These are phyloP conservation scores for Trifolium fragiferum DNA, from an alignment of 306 rosid genomes.

Conservation along the genomic window DNA sequence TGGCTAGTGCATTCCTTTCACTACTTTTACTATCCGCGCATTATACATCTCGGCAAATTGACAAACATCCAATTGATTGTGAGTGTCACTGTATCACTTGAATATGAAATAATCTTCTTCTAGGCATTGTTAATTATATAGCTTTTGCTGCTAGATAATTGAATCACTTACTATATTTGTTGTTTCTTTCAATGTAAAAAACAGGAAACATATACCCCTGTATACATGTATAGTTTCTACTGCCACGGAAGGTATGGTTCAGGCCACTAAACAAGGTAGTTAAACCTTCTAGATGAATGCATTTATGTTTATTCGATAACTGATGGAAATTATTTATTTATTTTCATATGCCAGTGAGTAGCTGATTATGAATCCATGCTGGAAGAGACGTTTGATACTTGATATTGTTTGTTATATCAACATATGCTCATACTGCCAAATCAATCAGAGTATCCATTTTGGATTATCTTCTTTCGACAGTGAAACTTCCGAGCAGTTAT, in stretches of 20 bases:
- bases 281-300: conserved; percentile 23
- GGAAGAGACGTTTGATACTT: conserved; percentile 21
- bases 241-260: conserved; percentile 41
- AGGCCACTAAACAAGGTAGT: conserved; percentile 17
- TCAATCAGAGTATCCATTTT: conserved; percentile 15
- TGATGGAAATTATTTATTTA: background rate
- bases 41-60: conserved; percentile 93
- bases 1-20: conserved; percentile 98
- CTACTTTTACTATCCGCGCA: conserved; percentile 93
- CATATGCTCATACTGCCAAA: background rate
- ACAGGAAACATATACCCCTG: conserved; percentile 38
- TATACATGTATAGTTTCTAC: conserved; percentile 32
- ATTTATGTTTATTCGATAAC: conserved; percentile 35
- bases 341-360: conserved; percentile 35
- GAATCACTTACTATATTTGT: conserved; percentile 30
- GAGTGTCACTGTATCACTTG: conserved; percentile 39
- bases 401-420: conserved; percentile 31
- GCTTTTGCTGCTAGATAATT: conserved; percentile 28
- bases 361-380: conserved; percentile 28
- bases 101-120: conserved; percentile 29
- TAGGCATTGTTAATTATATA: background rate
- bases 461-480: conserved; percentile 1
- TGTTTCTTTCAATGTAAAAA: conserved; percentile 37
- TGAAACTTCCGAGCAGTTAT: conserved; percentile 21
- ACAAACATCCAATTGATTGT: conserved; percentile 97